Base-by-base conservation (phyloP, 441 rosid genomes). In the Aquilaria agallochum region DNA sequence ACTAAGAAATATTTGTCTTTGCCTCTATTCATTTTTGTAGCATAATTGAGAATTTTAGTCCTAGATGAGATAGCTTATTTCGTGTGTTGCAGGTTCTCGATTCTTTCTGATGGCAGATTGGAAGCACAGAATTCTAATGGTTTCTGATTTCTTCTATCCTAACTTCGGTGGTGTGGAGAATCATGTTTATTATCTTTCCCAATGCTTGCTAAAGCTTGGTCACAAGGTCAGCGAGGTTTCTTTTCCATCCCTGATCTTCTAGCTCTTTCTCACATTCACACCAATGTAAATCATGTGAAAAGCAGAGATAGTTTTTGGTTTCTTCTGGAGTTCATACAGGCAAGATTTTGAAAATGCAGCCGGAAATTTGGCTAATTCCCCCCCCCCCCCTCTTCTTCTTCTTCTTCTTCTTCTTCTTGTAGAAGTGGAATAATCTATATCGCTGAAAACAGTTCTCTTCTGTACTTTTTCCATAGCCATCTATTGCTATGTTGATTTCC, bases 141-240 rank as follows among this genome's bases (percentile, higher is more conserved):
- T 87, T 51, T 95, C 98, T 15, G 97, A 95, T 80, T 95, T 95
- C 82, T 95, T 92, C 89, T 95, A 80, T 72, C 98, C 99, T n/a
- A 95, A 92, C 78, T 90, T 95, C 51, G 97, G 98, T 50, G 99
- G 99, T 50, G 99, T 95, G 1, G 99, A 95, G 74, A 90, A 76
- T 75, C 98, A 92, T 77, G 85, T 95, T 58, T 95, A 92, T 63
- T 95, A 82, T 71, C 82, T 95, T 47, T 95, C 96, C 48, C 98
- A 95, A 53, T 95, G 97, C 81, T 75, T 92, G 54, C 74, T 95
- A 59, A 80, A 86, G 78, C 97, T 89, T 61, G 93, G 97, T 46
- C 98, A 92, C 87, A 95, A 89, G 98, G 99, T 95, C 52, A 70
- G 78, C 46, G n/a, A 34, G 3, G 20, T 58, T 55, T 52, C 49